Base-by-base conservation (phyloP, 2,329 filamentous ascomycete species). In the Tricladium varicosporioides region DNA sequence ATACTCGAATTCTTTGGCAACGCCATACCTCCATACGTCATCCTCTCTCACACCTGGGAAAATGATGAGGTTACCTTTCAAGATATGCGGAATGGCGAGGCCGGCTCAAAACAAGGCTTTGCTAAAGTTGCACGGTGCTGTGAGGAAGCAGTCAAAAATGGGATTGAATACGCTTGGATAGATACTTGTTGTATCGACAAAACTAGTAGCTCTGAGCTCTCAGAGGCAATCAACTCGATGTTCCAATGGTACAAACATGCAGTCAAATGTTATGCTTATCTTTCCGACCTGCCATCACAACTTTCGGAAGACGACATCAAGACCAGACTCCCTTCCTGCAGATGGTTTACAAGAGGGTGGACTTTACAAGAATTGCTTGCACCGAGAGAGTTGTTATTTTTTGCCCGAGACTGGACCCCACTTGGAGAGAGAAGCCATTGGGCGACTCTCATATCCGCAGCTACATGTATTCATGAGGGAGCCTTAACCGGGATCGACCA, bases 151-250 rank as follows among this genome's bases (percentile, higher is more conserved):
- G 16, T 13, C 19, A 4, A 11, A 8, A 18, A 49, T 33, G 47
- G 27, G 14, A 15, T 49, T 31, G 14, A 49, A 5, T 49, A 15
- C n/a, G 31, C 16, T 16, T 60, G 58, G 58, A 53, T 60, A 16
- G 58, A 62, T 22, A 56, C 54, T 13, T 64, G 62, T 48, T 62
- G 62, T 44, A 63, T 64, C 22, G 60, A 64, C 33, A 64, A 64
- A 48, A 56, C 47, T 13, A 61, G 51, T 44, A 58, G 53, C 27
- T 53, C 60, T 7, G 61, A 63, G 42, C 55, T 63, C 5, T 60
- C 57, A 3, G 60, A 64, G n/a, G n/a, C n/a, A n/a, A n/a, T n/a
- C n/a, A n/a, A n/a, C n/a, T n/a, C n/a, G n/a, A n/a, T n/a, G n/a
- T 31, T 58, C 62, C 2, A 62, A 63, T 61, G 57, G 59, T 61